Conservation (phyloP, 371 early-diverging fungal species). For the Haplosporangium sp. region DNA sequence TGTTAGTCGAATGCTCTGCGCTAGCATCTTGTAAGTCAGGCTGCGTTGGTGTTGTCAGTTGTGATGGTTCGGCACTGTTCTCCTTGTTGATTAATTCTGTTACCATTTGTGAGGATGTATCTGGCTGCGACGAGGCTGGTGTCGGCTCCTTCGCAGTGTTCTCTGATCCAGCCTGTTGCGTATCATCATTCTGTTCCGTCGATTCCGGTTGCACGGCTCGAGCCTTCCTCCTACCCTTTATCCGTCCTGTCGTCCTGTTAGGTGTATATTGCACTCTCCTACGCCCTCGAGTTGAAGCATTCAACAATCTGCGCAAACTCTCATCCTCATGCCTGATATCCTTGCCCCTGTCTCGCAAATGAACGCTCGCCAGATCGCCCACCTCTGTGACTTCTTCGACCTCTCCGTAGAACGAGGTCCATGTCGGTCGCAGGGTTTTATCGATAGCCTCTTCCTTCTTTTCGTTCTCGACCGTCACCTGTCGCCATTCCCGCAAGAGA, state of each 20-base stretch:
- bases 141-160: no score
- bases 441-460: slow-evolving; percentile 1
- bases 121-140: no score
- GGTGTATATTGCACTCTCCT: slow-evolving; percentile 11
- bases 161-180: no score
- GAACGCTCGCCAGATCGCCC: slow-evolving; percentile 29
- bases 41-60: no score
- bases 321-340: slow-evolving; percentile 3
- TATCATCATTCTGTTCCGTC: no score
- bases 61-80: background rate
- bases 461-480: slow-evolving; percentile 4
- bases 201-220: background rate
- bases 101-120: no score
- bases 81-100: no score
- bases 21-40: background rate
- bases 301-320: slow-evolving; percentile 23
- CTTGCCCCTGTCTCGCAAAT: slow-evolving; percentile 1
- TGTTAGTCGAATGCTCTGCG: no score
- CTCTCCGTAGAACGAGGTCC: slow-evolving; percentile 33
- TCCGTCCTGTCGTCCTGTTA: background rate
- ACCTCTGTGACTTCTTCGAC: slow-evolving; percentile 26
- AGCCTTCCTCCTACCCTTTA: background rate
- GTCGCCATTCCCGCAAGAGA: slow-evolving; percentile 35
- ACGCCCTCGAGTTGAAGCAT: slow-evolving; percentile 18
- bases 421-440: slow-evolving; percentile 28